A percentile compares a stretch with the other conserved stretches of the same genome.
These are phyloP conservation scores for Chytridium lagenaria DNA, from an alignment of 371 early-diverging fungal species.

Conservation along the genomic window DNA sequence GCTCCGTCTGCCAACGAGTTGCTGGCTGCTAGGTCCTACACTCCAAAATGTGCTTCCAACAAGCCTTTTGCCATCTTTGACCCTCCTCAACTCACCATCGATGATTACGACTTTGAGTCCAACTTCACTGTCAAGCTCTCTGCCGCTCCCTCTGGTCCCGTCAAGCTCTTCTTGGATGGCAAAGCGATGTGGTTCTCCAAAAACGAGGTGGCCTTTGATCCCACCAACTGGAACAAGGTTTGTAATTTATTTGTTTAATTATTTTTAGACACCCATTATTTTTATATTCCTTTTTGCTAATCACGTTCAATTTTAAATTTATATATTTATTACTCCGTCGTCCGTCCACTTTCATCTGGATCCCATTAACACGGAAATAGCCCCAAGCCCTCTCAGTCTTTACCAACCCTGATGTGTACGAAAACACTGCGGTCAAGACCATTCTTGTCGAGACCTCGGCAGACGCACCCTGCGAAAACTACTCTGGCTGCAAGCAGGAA, in stretches of 20 bases:
- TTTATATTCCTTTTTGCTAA: no score
- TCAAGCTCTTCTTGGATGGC: constrained; percentile 10
- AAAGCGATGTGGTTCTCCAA: constrained; percentile 7
- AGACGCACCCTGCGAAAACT: constrained; percentile 19
- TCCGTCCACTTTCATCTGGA: no score
- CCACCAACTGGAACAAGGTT: constrained; percentile 19
- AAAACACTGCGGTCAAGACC: neutral
- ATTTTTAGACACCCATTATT: no score
- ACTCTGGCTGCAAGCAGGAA: constrained; percentile 4
- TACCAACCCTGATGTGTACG: constrained; percentile 3
- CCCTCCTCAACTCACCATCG: constrained; percentile 16
- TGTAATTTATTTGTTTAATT: neutral
- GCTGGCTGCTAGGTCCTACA: neutral
- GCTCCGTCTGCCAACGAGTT: neutral
- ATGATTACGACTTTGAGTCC: constrained; percentile 6
- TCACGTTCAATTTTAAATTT: no score
- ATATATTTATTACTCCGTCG: no score
- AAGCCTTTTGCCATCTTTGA: constrained; percentile 21
- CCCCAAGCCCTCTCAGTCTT: neutral
- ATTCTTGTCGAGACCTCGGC: neutral
- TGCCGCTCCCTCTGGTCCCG: neutral
- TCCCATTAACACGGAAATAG: no score
- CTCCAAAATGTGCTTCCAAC: neutral
- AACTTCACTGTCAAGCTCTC: constrained; percentile 23
- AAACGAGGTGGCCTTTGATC: neutral